These are phyloP conservation scores for Metschnikowia baotianmanensis DNA, from an alignment of 805 yeast species.

Conservation along the genomic window DNA sequence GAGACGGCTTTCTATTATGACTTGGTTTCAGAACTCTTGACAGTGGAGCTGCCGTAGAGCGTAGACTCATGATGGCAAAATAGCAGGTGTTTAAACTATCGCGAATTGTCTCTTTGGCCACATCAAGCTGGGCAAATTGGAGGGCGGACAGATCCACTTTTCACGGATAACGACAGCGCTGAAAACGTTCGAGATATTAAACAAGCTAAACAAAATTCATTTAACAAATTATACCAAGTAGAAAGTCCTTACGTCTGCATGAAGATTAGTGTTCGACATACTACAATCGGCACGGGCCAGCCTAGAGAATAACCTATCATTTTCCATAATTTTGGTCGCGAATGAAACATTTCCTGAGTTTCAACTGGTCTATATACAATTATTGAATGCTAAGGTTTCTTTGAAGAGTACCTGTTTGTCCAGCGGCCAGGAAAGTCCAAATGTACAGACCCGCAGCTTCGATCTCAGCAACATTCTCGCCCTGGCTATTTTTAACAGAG, in stretches of 20 bases:
- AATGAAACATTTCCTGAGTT: constrained; percentile 4
- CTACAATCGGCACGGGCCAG: no score
- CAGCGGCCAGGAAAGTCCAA: constrained; percentile 30
- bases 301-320: no score
- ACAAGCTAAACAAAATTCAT: no score
- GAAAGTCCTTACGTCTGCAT: no score
- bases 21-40: constrained; percentile 28
- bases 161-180: no score
- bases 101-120: no score
- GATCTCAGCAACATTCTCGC: constrained; percentile 19
- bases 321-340: background rate
- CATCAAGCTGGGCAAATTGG: no score
- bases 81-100: background rate
- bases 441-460: constrained; percentile 26
- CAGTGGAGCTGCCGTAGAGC: constrained; percentile 41
- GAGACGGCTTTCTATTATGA: constrained; percentile 23
- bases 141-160: no score
- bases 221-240: no score
- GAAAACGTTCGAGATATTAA: no score
- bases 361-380: constrained; percentile 13
- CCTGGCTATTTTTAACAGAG: constrained; percentile 15
- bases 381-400: constrained; percentile 19
- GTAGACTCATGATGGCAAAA: constrained; percentile 20
- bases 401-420: constrained; percentile 21
- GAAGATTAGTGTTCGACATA: no score